Evolutionary conservation across 1,284 basidiomycete species (phyloP).

Genomic region (Pholiota adiposa): DNA sequence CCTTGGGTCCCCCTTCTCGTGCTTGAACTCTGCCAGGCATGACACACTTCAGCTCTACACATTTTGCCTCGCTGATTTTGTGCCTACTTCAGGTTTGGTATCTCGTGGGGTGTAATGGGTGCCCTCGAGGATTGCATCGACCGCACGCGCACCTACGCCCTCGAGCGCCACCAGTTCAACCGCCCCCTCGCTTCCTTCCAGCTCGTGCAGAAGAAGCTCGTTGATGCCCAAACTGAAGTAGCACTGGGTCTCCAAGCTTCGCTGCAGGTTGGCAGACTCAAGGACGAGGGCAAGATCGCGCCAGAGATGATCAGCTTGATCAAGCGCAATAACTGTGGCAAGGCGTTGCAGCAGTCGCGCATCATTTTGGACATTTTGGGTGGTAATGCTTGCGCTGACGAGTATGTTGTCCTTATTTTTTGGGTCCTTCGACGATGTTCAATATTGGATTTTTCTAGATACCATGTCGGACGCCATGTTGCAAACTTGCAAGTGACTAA

Average conservation of each 20-base stretch:
- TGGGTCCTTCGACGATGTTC: too few relatives aligned
- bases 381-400: conserved; percentile 89
- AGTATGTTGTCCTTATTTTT: conserved; percentile 58
- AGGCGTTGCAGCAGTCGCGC: conserved; percentile 83
- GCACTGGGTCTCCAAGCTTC: conserved; percentile 84
- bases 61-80: neutral
- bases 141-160: conserved; percentile 82
- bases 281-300: conserved; percentile 79
- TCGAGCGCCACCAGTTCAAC: conserved; percentile 90
- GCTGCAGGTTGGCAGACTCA: conserved; percentile 86
- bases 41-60: conserved; percentile 16
- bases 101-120: conserved; percentile 94
- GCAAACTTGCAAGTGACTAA: conserved; percentile 92
- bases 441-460: conserved; percentile 46
- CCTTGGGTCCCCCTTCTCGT: conserved; percentile 86
- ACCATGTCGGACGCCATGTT: conserved; percentile 89
- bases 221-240: conserved; percentile 88
- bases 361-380: conserved; percentile 87
- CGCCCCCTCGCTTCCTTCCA: conserved; percentile 94
- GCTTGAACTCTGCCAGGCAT: conserved; percentile 86
- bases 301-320: conserved; percentile 96
- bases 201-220: conserved; percentile 95
- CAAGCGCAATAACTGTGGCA: conserved; percentile 96
- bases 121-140: conserved; percentile 91
- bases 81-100: conserved; percentile 64